Base-by-base conservation (phyloP, 768 basidiomycete species). In the Symmetrospora coprosmae region DNA sequence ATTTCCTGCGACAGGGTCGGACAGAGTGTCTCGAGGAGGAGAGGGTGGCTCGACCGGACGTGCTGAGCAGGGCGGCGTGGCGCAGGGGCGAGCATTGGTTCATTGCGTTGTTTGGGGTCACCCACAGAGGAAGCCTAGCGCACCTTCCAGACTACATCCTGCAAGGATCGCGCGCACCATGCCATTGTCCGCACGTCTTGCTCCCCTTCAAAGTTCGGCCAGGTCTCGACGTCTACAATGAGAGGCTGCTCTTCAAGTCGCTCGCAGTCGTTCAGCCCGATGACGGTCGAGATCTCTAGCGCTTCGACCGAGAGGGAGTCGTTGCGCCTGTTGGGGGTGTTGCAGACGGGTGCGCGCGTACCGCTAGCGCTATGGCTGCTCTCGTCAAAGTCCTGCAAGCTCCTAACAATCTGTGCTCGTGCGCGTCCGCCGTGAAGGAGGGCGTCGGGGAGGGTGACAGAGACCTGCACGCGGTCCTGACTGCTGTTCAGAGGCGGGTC, bases 251-350 rank as follows among this genome's bases (percentile, higher is more conserved):
- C 77, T 66, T 82, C 78, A 30, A 73, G 65, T 31, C 85, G 76
- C 70, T 89, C 87, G 60, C 76, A 77, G 4, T 77, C 74, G 64
- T 85, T 79, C 37, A 88, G 73, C 2, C 87, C 86, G 23, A 89
- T 74, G 50, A 87, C 77, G 14, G 78, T 74, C 6, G 74, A 72
- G 35, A 81, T 78, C 3, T 73, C 67, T 8, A 89, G 71, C 45
- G 75, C 75, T 31, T 71, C 72, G 34, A 86, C 69, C 37, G 66
- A 72, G 39, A 66, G 38, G 2, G 9, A 60, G 48, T 66, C 64
- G 11, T 30, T 0, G 2, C 4, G 2, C 2, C 30, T 41, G 43
- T 56, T 41, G 5, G 17, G 14, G 2, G 61, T 25, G 6, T 16
- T 11, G 13, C 17, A 30, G 13, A n/a, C n/a, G n/a, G n/a, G n/a